phyloP scores from a whole-genome alignment of 2,329 filamentous ascomycete genomes.

The Pseudogymnoascus sp. region DNA sequence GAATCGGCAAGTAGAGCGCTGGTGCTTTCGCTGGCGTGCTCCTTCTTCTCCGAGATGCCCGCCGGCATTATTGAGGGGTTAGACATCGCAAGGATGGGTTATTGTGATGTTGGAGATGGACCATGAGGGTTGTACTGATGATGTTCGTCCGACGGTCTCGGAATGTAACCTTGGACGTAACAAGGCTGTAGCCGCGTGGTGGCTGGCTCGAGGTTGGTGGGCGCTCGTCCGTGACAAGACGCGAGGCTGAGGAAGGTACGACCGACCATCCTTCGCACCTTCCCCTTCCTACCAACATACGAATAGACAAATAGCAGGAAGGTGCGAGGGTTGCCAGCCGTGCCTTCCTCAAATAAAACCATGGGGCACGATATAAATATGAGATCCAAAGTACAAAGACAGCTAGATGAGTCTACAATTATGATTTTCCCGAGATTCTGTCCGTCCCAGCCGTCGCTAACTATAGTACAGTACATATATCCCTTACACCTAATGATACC shows the following conservation, averaged over 20 bases:
- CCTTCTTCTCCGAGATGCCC: not conserved
- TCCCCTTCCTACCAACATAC: not conserved
- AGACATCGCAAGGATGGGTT: not conserved
- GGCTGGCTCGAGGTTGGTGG: not conserved
- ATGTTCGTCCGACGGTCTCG: not conserved
- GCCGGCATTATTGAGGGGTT: not conserved
- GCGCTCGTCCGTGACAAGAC: not conserved
- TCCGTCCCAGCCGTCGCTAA: not conserved
- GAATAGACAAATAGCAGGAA: too few relatives aligned
- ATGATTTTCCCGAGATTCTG: not conserved
- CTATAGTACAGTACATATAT: not conserved
- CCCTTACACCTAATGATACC: slow-evolving; percentile 5
- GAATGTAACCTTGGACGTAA: slow-evolving; percentile 4
- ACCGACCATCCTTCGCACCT: not conserved
- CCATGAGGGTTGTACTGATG: not conserved
- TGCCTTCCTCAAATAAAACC: not conserved
- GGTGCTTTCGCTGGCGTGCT: not conserved
- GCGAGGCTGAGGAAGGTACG: not conserved
- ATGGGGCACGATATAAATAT: not conserved
- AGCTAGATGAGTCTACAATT: not conserved
- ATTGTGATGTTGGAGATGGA: not conserved
- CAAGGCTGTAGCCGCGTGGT: not conserved
- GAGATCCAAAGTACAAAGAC: not conserved
- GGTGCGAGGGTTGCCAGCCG: too few relatives aligned
- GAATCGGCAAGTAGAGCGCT: slow-evolving; percentile 3